Evolutionary conservation across 768 basidiomycete genomes (phyloP).

Genomic region (Thelephora aurantiotincta): DNA sequence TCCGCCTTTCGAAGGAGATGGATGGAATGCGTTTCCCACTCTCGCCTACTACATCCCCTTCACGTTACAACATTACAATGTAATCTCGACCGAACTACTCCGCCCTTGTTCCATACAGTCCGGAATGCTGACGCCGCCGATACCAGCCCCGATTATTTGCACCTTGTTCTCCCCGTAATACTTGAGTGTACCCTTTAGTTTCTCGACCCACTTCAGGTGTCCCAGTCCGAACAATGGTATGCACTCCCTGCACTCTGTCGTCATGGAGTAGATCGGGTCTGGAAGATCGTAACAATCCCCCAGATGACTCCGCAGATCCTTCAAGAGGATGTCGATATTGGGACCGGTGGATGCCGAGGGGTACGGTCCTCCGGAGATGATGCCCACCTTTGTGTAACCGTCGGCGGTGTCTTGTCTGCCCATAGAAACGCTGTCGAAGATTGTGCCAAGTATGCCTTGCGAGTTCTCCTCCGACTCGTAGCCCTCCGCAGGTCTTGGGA

Average conservation of each 20-base stretch:
- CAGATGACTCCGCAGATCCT: background rate
- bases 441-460: slow-evolving; percentile 60
- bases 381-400: slow-evolving; percentile 55
- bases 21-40: background rate
- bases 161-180: slow-evolving; percentile 31
- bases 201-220: slow-evolving; percentile 54
- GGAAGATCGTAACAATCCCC: background rate
- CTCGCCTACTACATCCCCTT: background rate
- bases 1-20: no score
- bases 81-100: slow-evolving; percentile 18
- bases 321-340: slow-evolving; percentile 14
- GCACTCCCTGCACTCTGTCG: slow-evolving; percentile 25
- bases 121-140: slow-evolving; percentile 74
- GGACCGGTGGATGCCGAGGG: slow-evolving; percentile 14
- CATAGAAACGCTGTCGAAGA: slow-evolving; percentile 80
- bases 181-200: slow-evolving; percentile 32
- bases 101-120: slow-evolving; percentile 75
- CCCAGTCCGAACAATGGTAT: slow-evolving; percentile 72
- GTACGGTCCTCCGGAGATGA: slow-evolving; percentile 85
- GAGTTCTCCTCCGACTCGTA: slow-evolving; percentile 21
- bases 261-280: background rate
- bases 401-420: slow-evolving; percentile 32
- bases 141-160: slow-evolving; percentile 71
- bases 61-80: background rate
- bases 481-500: slow-evolving; percentile 57